A percentile compares a stretch with the other conserved stretches of the same genome.
Evolutionary conservation across 768 basidiomycete genomes (phyloP).

Genomic region (Agrocybe pediades): DNA sequence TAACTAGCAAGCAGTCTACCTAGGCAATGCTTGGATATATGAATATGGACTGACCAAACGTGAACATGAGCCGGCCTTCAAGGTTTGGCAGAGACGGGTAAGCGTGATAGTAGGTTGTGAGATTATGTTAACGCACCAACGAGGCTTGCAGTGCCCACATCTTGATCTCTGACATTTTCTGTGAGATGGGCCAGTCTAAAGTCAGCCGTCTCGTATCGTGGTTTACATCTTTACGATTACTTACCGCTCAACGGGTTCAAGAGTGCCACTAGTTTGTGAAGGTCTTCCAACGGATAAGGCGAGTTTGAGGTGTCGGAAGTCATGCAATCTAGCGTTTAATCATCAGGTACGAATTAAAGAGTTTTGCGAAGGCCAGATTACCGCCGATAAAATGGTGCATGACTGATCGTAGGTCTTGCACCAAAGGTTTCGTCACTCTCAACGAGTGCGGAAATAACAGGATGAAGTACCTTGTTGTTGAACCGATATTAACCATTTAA

Average conservation of each 20-base stretch:
- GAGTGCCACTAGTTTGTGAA: constrained; percentile 36
- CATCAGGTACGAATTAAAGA: too few species aligned
- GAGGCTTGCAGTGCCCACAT: neutral
- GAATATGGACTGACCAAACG: constrained; percentile 45
- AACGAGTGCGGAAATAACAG: constrained; percentile 33
- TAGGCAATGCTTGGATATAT: too few species aligned
- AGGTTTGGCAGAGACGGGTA: neutral
- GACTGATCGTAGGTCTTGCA: constrained; percentile 38
- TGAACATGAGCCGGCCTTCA: constrained; percentile 12
- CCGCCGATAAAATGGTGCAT: constrained; percentile 37
- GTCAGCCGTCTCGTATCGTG: too few species aligned
- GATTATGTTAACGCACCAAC: neutral
- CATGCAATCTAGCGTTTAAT: constrained; percentile 38
- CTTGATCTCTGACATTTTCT: neutral
- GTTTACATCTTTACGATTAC: too few species aligned
- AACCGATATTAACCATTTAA: too few species aligned
- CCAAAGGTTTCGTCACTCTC: constrained; percentile 24
- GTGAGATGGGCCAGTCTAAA: too few species aligned
- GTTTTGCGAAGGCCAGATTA: too few species aligned
- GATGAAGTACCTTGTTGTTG: constrained; percentile 32
- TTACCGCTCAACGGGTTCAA: constrained; percentile 35
- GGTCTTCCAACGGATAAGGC: constrained; percentile 34
- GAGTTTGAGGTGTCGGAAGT: constrained; percentile 40
- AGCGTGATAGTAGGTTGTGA: neutral
- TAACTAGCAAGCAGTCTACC: neutral